Percentiles rank a stretch among this genome's conserved stretches.
These are phyloP conservation scores for Coemansia reversa DNA, from an alignment of 192 early-diverging fungal genomes.

Conservation along the genomic window DNA sequence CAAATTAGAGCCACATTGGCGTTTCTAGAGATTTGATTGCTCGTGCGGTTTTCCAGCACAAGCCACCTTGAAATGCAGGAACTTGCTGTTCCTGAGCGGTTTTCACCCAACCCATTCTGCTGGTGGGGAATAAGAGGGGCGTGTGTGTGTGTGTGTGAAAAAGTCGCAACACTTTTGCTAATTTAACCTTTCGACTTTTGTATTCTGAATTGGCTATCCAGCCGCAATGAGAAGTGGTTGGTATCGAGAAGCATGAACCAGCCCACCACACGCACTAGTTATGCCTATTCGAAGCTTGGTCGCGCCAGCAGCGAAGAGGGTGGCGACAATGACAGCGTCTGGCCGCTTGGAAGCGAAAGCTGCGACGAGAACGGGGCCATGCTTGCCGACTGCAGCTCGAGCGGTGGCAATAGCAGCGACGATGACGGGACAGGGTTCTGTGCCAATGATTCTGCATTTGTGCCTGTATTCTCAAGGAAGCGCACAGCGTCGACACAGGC, in stretches of 20 bases:
- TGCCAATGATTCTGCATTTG: background rate
- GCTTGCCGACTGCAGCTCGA: conserved; percentile 8
- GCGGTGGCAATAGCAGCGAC: background rate
- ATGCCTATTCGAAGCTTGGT: background rate
- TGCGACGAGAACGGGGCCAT: conserved; percentile 12
- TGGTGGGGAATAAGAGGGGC: no score
- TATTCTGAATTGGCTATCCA: background rate
- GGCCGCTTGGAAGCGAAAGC: conserved; percentile 1
- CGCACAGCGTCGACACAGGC: conserved; percentile 52
- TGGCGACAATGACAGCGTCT: background rate
- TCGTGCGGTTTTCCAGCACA: no score
- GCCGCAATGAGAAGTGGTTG: conserved; percentile 9
- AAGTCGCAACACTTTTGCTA: background rate
- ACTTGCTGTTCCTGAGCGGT: no score
- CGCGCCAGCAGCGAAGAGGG: background rate
- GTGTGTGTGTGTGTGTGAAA: no score
- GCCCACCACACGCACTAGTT: background rate
- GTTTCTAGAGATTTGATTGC: background rate
- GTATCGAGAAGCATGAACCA: conserved; percentile 8
- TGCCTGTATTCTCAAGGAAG: conserved; percentile 21
- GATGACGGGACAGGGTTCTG: background rate
- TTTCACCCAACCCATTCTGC: no score
- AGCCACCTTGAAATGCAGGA: no score
- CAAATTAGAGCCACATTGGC: background rate
- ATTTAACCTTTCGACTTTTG: background rate